phyloP scores from a whole-genome alignment of 345 rosid genomes.

The Eucalyptus viminalis region DNA sequence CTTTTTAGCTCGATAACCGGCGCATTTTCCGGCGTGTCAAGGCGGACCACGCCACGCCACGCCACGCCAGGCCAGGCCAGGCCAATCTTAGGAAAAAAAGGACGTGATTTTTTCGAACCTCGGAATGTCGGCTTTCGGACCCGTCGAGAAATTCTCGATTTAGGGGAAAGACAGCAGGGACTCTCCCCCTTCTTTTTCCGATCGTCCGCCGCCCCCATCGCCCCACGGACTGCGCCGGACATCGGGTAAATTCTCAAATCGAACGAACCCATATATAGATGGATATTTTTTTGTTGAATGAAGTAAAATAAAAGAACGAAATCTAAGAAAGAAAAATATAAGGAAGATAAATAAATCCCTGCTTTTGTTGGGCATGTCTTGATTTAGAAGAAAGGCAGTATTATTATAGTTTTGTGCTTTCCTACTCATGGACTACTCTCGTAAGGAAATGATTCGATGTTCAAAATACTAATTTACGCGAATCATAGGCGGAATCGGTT shows the following conservation, averaged over 20 bases:
- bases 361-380: not conserved
- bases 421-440: fast-evolving
- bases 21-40: not conserved
- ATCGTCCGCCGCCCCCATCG: too few species aligned
- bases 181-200: too few species aligned
- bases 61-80: not conserved
- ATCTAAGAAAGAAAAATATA: too few species aligned
- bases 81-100: not conserved
- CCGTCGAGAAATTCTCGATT: not conserved
- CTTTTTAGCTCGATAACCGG: not conserved
- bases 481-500: not conserved
- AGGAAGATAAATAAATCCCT: too few species aligned
- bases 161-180: not conserved
- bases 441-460: not conserved
- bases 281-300: too few species aligned
- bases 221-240: too few species aligned
- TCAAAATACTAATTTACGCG: not conserved
- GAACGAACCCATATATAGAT: too few species aligned
- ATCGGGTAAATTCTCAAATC: too few species aligned
- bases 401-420: not conserved
- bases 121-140: not conserved
- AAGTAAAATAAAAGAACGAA: too few species aligned
- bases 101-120: not conserved
- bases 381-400: not conserved
- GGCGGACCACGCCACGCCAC: not conserved